Base-by-base conservation (phyloP, 2,329 filamentous ascomycete genomes). In the Cryphonectria carpinicola region DNA sequence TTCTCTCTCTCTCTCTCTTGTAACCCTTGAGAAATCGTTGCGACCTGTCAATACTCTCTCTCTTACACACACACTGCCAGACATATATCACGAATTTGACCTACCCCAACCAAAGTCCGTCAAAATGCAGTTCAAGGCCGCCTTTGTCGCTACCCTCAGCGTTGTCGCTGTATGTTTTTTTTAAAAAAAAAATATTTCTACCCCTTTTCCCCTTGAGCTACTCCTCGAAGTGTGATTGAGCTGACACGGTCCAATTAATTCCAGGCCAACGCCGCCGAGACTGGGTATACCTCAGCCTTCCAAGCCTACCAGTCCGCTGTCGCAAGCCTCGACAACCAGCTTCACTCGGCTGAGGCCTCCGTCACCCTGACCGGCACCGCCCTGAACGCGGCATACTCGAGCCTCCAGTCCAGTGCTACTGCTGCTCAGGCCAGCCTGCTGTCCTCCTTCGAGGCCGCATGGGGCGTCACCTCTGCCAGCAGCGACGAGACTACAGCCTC, bases 61-160 rank as follows among this genome's bases (percentile, higher is more conserved):
- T 41, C 49, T 22, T 4, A 32, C 32, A 32, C 4, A 32, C 32
- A 32, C 32, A 32, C 35, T 41, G 32, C 46, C 11, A 56, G 35
- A 25, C 37, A 14, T 1, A 25, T 22, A 25, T 49, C 56, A 60
- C 49, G 41, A 25, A 25, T 13, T 35, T 52, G 22, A n/a, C 10
- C 19, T 39, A 63, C n/a, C 25, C 52, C 41, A 25, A 25, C 14
- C n/a, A n/a, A 28, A 28, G n/a, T 43, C 46, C 58, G 25, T 52
- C 63, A 68, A 65, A 37, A 71, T 73, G 71, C 68, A 71, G 67
- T 68, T 67, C 69, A 71, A 69, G 69, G 62, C 69, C 32, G 37
- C 67, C 19, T 13, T 71, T 19, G 41, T 66, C 37, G 60, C 62
- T 49, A n/a, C 66, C 41, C 32, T 73, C 41, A 63, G 61, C 60